A percentile compares a stretch with the other conserved stretches of the same genome.
phyloP scores from a whole-genome alignment of 2,329 filamentous ascomycete species.

The Scopulariopsis brevicaulis region DNA sequence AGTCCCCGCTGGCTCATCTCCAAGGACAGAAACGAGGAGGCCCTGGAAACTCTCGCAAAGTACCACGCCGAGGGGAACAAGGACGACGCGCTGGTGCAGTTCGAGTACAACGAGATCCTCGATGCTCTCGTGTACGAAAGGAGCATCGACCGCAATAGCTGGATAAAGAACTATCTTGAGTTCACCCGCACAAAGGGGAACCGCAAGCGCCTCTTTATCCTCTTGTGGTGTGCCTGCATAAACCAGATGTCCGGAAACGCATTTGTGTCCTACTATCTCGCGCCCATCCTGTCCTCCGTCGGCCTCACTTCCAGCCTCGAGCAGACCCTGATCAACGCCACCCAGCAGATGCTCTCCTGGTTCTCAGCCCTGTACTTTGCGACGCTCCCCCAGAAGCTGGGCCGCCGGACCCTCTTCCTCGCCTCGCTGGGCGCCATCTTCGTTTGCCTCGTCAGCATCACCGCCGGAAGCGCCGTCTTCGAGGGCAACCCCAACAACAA shows the following conservation, averaged over 20 bases:
- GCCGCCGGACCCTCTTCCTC: conserved; percentile 25
- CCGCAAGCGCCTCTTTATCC: not conserved
- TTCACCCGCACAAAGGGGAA: not conserved
- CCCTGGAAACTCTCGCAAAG: conserved; percentile 38
- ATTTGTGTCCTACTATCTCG: conserved; percentile 24
- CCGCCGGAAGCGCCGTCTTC: conserved; percentile 20
- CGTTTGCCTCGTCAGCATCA: conserved; percentile 26
- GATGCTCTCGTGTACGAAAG: not conserved
- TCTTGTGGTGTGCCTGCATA: not conserved
- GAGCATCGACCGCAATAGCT: not conserved
- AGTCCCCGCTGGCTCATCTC: conserved; percentile 51
- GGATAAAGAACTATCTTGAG: too few species aligned
- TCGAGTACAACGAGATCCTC: conserved; percentile 37
- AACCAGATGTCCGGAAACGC: conserved; percentile 14
- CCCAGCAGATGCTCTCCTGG: conserved; percentile 27
- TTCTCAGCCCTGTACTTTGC: conserved; percentile 23
- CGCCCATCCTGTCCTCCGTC: conserved; percentile 25
- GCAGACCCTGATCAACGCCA: conserved; percentile 12
- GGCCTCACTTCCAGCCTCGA: conserved; percentile 25
- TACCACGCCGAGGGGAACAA: conserved; percentile 47
- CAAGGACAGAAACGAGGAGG: conserved; percentile 38
- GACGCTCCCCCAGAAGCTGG: conserved; percentile 20
- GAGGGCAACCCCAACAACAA: conserved; percentile 18
- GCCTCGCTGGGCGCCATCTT: conserved; percentile 23
- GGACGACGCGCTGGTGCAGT: conserved; percentile 27